Evolutionary conservation across 495 filamentous ascomycete genomes (phyloP), one percentile per base, ranked within the genome.

Genomic region (Lichina pygmaea): DNA sequence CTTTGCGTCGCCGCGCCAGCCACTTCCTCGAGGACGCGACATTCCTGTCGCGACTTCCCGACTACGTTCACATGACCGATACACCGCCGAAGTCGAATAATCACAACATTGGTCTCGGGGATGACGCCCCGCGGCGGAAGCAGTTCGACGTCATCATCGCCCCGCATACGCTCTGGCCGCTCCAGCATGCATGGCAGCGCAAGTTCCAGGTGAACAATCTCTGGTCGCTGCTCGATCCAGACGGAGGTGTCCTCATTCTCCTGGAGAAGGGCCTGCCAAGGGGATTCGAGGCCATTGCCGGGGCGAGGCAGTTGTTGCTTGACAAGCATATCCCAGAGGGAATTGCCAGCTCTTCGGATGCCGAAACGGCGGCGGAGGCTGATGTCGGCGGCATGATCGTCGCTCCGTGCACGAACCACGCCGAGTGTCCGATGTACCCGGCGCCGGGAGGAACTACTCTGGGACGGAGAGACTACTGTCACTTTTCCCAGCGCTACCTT

Each of bases 361-460:
- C 55, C n/a, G 51, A 65, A 39, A n/a, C 43, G 49, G 34, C 56
- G 59, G 12, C 58, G 31, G 57, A 65, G 38, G 62, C 61, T 40
- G 64, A 60, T 37, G 56, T 60, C 38, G 58, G 66, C 1, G 89
- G 85, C 50, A 85, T 86, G 75, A 94, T 97, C 51, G 68, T 97
- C 49, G 89, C 91, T 0, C 89, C 89, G 0, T 97, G 89, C 58
- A 97, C 89, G 1, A 93, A 85, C 60, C 91, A 95, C 57, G 61
- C 57, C 2, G 71, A 69, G 46, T 97, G 89, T 52, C 89, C 89
- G 0, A 85, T 97, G 76, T 94, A 91, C 53, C 36, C n/a, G 45
- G 34, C 0, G 13, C 36, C 36, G 36, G 36, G 36, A 39, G 11
- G 36, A 39, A 39, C 10, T 11, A 39, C 13, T 11, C 61, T 62